phyloP scores from a whole-genome alignment of 495 filamentous ascomycete species.

The Niebla homalea region DNA sequence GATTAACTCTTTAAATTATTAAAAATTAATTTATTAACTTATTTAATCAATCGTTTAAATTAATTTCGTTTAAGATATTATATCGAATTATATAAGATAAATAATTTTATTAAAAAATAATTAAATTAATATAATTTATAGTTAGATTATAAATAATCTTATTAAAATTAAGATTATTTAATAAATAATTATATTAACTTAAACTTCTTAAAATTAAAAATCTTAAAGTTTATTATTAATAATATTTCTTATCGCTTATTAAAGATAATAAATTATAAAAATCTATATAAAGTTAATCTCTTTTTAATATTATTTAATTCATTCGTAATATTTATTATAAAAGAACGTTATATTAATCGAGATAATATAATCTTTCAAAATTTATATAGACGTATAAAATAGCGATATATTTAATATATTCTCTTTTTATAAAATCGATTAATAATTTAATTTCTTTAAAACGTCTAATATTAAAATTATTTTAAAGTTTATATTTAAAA shows the following conservation, averaged over 20 bases:
- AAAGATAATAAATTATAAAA: conserved; percentile 14
- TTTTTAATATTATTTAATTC: not conserved
- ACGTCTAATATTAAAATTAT: conserved; percentile 1
- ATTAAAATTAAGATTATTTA: conserved; percentile 14
- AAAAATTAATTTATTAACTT: not conserved
- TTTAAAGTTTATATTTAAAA: conserved; percentile 1
- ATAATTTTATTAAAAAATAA: conserved; percentile 15
- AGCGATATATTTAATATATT: not conserved
- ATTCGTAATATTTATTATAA: conserved; percentile 4
- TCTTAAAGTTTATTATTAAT: conserved; percentile 10
- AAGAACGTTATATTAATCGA: not conserved
- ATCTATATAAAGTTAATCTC: conserved; percentile 9
- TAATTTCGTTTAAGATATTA: conserved; percentile 6
- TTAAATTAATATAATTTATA: conserved; percentile 11
- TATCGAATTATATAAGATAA: conserved; percentile 12
- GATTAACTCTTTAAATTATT: conserved; percentile 4
- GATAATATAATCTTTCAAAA: conserved; percentile 5
- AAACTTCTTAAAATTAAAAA: not conserved
- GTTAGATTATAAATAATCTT: conserved; percentile 6
- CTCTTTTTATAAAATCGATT: conserved; percentile 2
- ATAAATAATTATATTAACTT: conserved; percentile 6
- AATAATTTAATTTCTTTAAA: not conserved
- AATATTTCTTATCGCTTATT: conserved; percentile 4
- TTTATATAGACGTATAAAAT: conserved; percentile 4
- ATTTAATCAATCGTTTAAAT: conserved; percentile 10